phyloP scores from a whole-genome alignment of 768 basidiomycete genomes.

The Kwoniella mangroviensis region DNA sequence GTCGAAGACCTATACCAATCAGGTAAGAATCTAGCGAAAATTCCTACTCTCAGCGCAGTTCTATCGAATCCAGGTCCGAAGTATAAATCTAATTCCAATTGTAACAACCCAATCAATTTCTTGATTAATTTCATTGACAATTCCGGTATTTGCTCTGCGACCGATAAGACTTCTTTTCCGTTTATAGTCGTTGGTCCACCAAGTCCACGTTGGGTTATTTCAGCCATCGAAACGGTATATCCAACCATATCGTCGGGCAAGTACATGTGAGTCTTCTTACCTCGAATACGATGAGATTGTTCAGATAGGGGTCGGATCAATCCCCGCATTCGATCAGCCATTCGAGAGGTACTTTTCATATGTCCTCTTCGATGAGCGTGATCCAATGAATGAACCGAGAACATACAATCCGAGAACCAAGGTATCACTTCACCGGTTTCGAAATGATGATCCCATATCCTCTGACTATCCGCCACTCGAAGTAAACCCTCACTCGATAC shows the following conservation, averaged over 20 bases:
- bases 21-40: conserved; percentile 85
- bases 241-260: conserved; percentile 88
- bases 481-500: conserved; percentile 88
- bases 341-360: conserved; percentile 69
- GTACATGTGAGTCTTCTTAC: conserved; percentile 80
- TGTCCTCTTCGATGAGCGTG: conserved; percentile 31
- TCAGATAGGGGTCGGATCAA: conserved; percentile 78
- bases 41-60: conserved; percentile 56
- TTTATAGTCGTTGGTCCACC: conserved; percentile 3
- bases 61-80: conserved; percentile 48
- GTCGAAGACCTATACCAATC: conserved; percentile 90
- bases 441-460: conserved; percentile 56
- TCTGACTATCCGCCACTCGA: conserved; percentile 57
- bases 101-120: conserved; percentile 72
- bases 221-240: conserved; percentile 81
- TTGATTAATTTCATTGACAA: conserved; percentile 76
- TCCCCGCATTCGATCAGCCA: conserved; percentile 84
- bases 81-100: conserved; percentile 49
- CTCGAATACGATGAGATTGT: conserved; percentile 81
- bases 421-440: conserved; percentile 56
- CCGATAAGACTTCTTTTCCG: conserved; percentile 60
- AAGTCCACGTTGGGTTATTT: conserved; percentile 76
- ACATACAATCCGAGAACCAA: conserved; percentile 53
- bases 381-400: conserved; percentile 33
- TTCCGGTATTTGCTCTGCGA: conserved; percentile 79